phyloP scores from a whole-genome alignment of 108 stramenopile species.

The Nitzschia sp. region DNA sequence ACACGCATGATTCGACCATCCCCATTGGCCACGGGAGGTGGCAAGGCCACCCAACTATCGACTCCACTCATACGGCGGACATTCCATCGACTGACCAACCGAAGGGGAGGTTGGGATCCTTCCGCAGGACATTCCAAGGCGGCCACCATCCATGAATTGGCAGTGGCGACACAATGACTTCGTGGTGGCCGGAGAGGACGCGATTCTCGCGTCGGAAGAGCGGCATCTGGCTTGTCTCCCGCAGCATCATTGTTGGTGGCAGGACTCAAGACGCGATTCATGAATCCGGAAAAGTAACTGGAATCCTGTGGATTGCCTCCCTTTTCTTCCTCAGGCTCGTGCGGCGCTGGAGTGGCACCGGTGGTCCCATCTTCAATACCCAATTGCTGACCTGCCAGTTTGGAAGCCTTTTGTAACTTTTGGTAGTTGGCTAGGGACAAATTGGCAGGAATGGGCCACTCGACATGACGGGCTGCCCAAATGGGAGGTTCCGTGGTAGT shows the following conservation, averaged over 20 bases:
- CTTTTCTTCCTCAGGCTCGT: conserved; percentile 4
- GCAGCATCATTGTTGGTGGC: conserved; percentile 16
- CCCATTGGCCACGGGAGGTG: conserved; percentile 37
- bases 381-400: conserved; percentile 39
- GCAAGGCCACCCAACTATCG: conserved; percentile 47
- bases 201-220: conserved; percentile 3
- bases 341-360: not conserved
- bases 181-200: conserved; percentile 68
- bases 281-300: conserved; percentile 46
- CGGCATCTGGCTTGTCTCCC: conserved; percentile 19
- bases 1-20: conserved; percentile 61
- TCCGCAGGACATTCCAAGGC: conserved; percentile 58
- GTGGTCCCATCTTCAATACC: conserved; percentile 48
- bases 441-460: conserved; percentile 74
- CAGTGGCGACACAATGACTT: conserved; percentile 63
- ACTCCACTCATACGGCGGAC: conserved; percentile 52
- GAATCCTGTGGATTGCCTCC: conserved; percentile 10
- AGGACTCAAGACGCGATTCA: conserved; percentile 55
- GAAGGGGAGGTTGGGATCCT: conserved; percentile 24
- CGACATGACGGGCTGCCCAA: conserved; percentile 75
- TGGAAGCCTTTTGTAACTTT: conserved; percentile 44
- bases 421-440: conserved; percentile 53
- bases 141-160: conserved; percentile 86
- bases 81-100: conserved; percentile 57
- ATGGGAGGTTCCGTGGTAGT: conserved; percentile 51